Base-by-base conservation (phyloP, 1,284 basidiomycete genomes). In the Moniliella sp. region DNA sequence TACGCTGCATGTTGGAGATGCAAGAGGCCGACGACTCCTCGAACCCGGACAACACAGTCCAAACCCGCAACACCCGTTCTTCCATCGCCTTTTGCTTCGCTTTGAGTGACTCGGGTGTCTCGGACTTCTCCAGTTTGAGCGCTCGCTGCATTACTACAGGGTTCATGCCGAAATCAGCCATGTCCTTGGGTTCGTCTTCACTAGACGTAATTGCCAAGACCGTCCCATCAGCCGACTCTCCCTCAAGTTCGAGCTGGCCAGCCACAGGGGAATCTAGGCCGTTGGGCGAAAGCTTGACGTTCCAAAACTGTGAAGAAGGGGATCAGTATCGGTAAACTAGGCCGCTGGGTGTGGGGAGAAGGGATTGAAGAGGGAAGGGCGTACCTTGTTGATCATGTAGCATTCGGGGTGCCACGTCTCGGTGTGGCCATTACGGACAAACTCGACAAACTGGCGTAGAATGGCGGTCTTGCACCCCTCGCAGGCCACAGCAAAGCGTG, bases 331-430 rank as follows among this genome's bases (percentile, higher is more conserved):
- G n/a, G n/a, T n/a, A n/a, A n/a, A 5, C 4, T 11, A 12, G 28
- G n/a, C 11, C 28, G 28, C 28, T 7, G 29, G 29, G 4, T 18
- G 12, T 30, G 4, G 13, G 9, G 2, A 11, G n/a, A 14, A 12
- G 7, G n/a, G 7, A 12, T 29, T 16, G n/a, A 15, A 15, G 13
- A 11, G n/a, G 7, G 8, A 12, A 9, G n/a, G n/a, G n/a, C 7
- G 13, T 14, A 15, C 49, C 16, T 40, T 94, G 65, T 94, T 88
- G 51, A 97, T 94, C 86, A 97, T 94, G 64, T 97, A 94, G 63
- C 88, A 99, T 64, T 99, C 88, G 31, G 88, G 88, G 69, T 99
- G 88, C 88, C 91, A 99, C 58, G 91, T 94, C 65, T 97, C 91
- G 64, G 97, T 84, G 37, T 75, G 71, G 69, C 81, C 82, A 64